Evolutionary conservation across 257 asterid genomes (phyloP), one percentile per base, ranked within the genome.

Genomic region (Striga asiatica): DNA sequence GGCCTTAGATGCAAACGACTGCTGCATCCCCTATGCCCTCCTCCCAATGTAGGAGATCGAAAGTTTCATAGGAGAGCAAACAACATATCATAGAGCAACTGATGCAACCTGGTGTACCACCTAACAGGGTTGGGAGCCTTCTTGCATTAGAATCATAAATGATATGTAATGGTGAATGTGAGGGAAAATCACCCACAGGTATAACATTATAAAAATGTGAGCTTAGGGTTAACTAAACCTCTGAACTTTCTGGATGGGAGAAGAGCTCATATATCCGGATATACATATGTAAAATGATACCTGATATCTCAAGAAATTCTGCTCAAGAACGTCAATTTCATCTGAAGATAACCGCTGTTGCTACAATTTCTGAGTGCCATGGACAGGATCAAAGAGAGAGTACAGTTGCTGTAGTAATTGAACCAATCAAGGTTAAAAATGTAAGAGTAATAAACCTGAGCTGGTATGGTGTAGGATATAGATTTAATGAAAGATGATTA

Each of bases 331-430:
- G 67, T 78, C 94, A 28, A 88, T 58, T 77, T 91, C 98, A 20
- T 69, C 89, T 0, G 76, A 66, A 55, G 94, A 76, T 49, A 91
- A 78, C 50, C 80, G 78, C 79, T 91, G 98, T 76, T 84, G 98
- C 67, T 84, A 85, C 82, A 91, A 73, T 72, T 91, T 91, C 43
- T 82, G 79, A 39, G 78, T 62, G 42, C 98, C 98, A 59, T 82
- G 62, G 29, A 87, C 87, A 51, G 98, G 98, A 76, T 91, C 98
- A 62, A 91, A 91, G 62, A 91, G 93, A 54, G 98, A 80, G 79
- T 84, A 91, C 34, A 91, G 76, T 87, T 91, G 98, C 97, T 87
- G 92, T 71, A 75, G 69, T 57, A 17, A 51, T 28, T 18, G 55
- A 31, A 34, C 29, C 29, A 28, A 14, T 9, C 39, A 59, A 13